These are phyloP conservation scores for Trypanosoma vivax DNA, from an alignment of 208 protist genomes.

Conservation along the genomic window DNA sequence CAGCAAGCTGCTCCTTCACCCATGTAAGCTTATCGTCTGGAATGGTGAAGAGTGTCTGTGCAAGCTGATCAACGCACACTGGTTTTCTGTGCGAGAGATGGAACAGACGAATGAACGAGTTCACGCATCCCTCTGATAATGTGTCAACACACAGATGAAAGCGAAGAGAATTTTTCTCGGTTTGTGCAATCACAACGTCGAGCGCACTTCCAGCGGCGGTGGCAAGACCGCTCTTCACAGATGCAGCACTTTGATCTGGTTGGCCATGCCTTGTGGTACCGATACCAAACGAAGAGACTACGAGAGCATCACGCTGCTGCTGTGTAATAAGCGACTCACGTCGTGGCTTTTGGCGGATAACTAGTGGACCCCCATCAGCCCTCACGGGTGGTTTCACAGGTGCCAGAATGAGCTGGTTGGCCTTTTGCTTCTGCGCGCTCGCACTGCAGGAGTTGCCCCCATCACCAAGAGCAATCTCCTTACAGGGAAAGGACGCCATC, in stretches of 20 bases:
- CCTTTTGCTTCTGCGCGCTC: not conserved
- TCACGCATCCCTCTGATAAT: constrained; percentile 73
- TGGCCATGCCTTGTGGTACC: constrained; percentile 17
- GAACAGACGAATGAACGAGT: constrained; percentile 81
- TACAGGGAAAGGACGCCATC: no score
- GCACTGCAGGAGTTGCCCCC: no score
- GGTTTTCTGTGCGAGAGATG: constrained; percentile 77
- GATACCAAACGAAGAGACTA: constrained; percentile 47
- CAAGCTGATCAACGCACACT: constrained; percentile 80
- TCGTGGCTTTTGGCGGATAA: not conserved
- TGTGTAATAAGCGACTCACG: constrained; percentile 28
- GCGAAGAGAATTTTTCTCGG: constrained; percentile 58
- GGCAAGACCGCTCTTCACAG: constrained; percentile 8
- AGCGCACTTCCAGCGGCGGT: constrained; percentile 13
- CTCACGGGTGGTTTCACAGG: not conserved
- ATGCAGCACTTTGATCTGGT: not conserved
- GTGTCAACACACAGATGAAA: constrained; percentile 81
- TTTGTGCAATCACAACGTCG: constrained; percentile 36
- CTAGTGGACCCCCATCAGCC: not conserved
- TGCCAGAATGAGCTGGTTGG: not conserved
- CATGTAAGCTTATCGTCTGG: constrained; percentile 60
- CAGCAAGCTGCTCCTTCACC: constrained; percentile 72
- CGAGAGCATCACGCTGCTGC: constrained; percentile 34
- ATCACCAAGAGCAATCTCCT: no score
- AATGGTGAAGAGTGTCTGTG: constrained; percentile 65